Conservation (phyloP, 441 rosid species). For the Euphorbia schlechtendalii region DNA sequence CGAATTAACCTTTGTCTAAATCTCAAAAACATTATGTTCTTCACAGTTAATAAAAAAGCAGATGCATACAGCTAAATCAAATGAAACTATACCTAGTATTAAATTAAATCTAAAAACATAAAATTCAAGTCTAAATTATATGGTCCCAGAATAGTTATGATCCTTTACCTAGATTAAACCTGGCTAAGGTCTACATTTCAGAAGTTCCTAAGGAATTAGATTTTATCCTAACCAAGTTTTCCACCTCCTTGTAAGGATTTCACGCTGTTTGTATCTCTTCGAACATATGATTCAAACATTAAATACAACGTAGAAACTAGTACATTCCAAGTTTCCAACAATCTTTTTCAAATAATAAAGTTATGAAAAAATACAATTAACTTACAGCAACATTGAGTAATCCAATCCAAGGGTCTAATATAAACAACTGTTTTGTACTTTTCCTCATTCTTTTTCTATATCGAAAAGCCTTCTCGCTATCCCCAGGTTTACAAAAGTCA, state of each 20-base stretch:
- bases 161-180: background rate
- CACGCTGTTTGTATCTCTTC: background rate
- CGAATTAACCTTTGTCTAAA: background rate
- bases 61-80: background rate
- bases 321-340: background rate
- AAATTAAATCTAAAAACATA: background rate
- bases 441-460: slow-evolving; percentile 35
- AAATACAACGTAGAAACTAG: background rate
- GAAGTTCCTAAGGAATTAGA: background rate
- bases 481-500: slow-evolving; percentile 38
- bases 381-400: slow-evolving; percentile 93
- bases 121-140: background rate
- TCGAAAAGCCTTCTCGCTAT: slow-evolving; percentile 25
- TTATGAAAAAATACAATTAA: slow-evolving; percentile 8
- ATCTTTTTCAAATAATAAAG: background rate
- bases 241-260: background rate
- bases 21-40: background rate
- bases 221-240: background rate
- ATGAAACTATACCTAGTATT: background rate
- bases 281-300: background rate
- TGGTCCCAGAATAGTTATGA: background rate
- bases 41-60: background rate
- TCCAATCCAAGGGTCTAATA: slow-evolving; percentile 61
- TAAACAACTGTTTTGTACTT: slow-evolving; percentile 38
- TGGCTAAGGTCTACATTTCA: background rate